Conservation (phyloP, 176 grass and related monocot species). For the Avena insularis region DNA sequence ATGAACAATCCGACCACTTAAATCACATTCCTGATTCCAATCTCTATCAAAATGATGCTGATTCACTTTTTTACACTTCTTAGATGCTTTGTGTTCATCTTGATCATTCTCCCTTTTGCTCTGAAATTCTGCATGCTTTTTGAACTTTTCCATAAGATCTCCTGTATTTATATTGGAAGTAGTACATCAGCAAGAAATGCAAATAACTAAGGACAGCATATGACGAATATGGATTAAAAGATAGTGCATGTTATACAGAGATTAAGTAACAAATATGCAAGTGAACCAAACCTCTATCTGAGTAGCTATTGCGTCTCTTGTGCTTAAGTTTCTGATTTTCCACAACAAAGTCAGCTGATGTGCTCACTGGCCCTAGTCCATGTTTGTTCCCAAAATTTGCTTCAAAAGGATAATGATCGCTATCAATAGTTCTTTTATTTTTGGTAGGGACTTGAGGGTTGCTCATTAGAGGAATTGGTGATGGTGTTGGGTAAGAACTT, state of each 20-base stretch:
- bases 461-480: constrained; percentile 27
- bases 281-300: constrained; percentile 57
- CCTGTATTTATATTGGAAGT: constrained; percentile 51
- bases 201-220: constrained; percentile 28
- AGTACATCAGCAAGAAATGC: constrained; percentile 32
- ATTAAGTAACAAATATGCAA: constrained; percentile 2
- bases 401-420: constrained; percentile 22
- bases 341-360: constrained; percentile 47
- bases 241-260: constrained; percentile 24
- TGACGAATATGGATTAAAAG: constrained; percentile 22
- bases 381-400: constrained; percentile 49
- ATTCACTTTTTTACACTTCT: constrained; percentile 64
- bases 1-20: constrained; percentile 30
- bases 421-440: constrained; percentile 45
- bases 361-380: constrained; percentile 35
- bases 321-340: constrained; percentile 58
- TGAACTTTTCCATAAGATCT: constrained; percentile 46
- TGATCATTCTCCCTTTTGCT: constrained; percentile 60
- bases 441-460: constrained; percentile 33
- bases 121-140: constrained; percentile 58
- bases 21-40: constrained; percentile 37
- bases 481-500: constrained; percentile 36
- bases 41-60: constrained; percentile 48
- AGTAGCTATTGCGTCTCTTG: constrained; percentile 52
- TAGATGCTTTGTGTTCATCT: constrained; percentile 59